phyloP scores from a whole-genome alignment of 352 stramenopile genomes.

The Plasmopara halstedii region DNA sequence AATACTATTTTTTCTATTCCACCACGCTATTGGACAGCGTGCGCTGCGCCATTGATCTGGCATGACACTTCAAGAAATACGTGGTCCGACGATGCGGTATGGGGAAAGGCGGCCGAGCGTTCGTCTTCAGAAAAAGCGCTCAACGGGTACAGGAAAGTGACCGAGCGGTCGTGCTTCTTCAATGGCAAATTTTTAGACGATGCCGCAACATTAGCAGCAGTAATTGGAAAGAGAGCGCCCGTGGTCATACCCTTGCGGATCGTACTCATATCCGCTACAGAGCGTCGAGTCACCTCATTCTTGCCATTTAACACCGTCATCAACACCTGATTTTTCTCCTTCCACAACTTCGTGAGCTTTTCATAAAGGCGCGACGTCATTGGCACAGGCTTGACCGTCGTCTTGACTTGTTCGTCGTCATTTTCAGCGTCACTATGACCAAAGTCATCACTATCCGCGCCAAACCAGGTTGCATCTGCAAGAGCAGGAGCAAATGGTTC shows the following conservation, averaged over 20 bases:
- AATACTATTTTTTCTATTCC: slow-evolving; percentile 28
- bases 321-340: slow-evolving; percentile 82
- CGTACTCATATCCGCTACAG: slow-evolving; percentile 74
- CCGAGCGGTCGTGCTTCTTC: slow-evolving; percentile 43
- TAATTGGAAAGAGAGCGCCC: slow-evolving; percentile 58
- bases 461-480: slow-evolving; percentile 62
- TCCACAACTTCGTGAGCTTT: slow-evolving; percentile 74
- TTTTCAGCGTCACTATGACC: slow-evolving; percentile 47
- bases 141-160: slow-evolving; percentile 84
- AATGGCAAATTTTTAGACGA: slow-evolving; percentile 28
- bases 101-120: slow-evolving; percentile 25
- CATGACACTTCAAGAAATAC: slow-evolving; percentile 79
- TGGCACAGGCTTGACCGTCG: slow-evolving; percentile 33
- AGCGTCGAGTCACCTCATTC: slow-evolving; percentile 61
- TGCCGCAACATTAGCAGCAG: slow-evolving; percentile 16
- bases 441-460: slow-evolving; percentile 41
- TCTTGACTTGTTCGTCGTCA: slow-evolving; percentile 29
- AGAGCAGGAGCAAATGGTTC: slow-evolving; percentile 56
- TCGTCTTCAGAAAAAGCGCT: slow-evolving; percentile 59
- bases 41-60: slow-evolving; percentile 44
- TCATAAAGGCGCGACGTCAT: slow-evolving; percentile 66
- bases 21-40: slow-evolving; percentile 14
- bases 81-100: slow-evolving; percentile 27
- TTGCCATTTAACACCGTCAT: slow-evolving; percentile 64
- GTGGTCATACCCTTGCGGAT: slow-evolving; percentile 63